Evolutionary conservation across 2,329 filamentous ascomycete species (phyloP), one percentile per base, ranked within the genome.

Genomic region (Clonostachys solani): DNA sequence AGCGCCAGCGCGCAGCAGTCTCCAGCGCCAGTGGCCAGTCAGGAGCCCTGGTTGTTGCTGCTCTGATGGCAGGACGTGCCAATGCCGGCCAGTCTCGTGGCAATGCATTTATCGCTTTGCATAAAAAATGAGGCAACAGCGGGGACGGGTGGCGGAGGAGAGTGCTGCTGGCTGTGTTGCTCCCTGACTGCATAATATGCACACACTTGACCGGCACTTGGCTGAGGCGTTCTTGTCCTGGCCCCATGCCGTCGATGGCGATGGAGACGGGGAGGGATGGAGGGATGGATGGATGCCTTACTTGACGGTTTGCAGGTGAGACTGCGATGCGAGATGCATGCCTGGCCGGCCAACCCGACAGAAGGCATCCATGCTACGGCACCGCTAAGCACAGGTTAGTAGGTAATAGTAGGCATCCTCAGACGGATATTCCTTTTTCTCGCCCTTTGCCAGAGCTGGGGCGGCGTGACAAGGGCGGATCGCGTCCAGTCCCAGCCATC

Each of bases 51-150:
- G 6, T 17, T 36, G n/a, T 34, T 42, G 45, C 49, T 49, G 50
- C 23, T 29, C 23, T 29, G 23, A 29, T 29, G 8, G 23, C 45
- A 42, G 47, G 45, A 43, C 45, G 47, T 49, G 43, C 51, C 58
- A 59, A 59, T 60, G 49, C 48, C 47, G 50, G 53, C 47, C 52
- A 44, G 53, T 54, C 52, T 50, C 58, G 59, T 61, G 59, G 59
- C 59, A 60, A 55, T 61, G 59, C 57, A 61, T 59, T 52, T 57
- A 53, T 56, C 54, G 50, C 42, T 34, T 35, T 38, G 36, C 36
- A 38, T 38, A 18, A 38, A n/a, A n/a, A 38, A 18, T 38, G 42
- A 23, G 42, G 42, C 17, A 33, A 43, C 17, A n/a, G 17, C 23
- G 23, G 23, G 23, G 23, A 29, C 23, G 23, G 23, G 23, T 29